Evolutionary conservation across 352 stramenopile species (phyloP).

Genomic region (Globisporangium canariense): DNA sequence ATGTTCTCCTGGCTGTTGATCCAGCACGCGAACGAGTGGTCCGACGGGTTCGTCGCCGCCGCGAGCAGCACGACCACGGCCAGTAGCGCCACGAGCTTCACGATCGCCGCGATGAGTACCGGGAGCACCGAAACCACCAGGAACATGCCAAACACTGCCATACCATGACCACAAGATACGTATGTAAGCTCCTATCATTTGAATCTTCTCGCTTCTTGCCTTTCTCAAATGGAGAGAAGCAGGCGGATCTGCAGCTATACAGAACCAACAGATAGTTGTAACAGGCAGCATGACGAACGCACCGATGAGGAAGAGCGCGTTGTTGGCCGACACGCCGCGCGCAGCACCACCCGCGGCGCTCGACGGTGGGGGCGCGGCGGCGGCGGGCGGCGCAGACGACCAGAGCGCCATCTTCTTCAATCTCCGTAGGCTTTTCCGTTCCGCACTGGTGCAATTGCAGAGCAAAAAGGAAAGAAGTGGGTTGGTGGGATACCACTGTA

Average conservation of each 20-base stretch:
- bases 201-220: background rate
- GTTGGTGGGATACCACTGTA: background rate
- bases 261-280: background rate
- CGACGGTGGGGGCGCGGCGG: constrained; percentile 16
- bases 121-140: constrained; percentile 60
- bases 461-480: background rate
- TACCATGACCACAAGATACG: background rate
- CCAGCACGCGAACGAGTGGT: constrained; percentile 72
- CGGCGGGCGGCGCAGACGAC: constrained; percentile 11
- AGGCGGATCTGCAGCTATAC: background rate
- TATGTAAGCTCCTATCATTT: background rate
- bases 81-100: constrained; percentile 38
- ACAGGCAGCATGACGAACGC: constrained; percentile 26
- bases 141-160: constrained; percentile 66
- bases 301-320: constrained; percentile 73
- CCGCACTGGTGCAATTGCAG: background rate
- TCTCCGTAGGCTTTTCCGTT: background rate
- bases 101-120: constrained; percentile 41
- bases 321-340: constrained; percentile 46
- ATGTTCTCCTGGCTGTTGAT: constrained; percentile 59
- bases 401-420: background rate
- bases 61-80: constrained; percentile 23
- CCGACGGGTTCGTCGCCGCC: constrained; percentile 57
- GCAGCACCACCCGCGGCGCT: background rate
- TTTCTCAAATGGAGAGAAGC: background rate